These are phyloP conservation scores for Suillus cothurnatus DNA, from an alignment of 768 basidiomycete genomes.

Conservation along the genomic window DNA sequence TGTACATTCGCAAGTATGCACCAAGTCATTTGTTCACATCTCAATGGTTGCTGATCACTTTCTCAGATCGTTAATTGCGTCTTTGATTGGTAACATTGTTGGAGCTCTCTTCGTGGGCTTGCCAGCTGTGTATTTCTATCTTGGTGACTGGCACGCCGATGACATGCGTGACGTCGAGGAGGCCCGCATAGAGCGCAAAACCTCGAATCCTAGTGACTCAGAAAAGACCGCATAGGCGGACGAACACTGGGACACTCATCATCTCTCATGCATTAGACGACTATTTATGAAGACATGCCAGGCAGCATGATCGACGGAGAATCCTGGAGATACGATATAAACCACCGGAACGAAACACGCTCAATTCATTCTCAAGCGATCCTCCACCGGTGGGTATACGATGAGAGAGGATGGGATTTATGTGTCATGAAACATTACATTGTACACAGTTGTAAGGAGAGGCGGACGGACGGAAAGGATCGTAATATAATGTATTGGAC, in stretches of 20 bases:
- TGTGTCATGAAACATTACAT: background rate
- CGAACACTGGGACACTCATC: background rate
- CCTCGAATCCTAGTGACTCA: conserved; percentile 13
- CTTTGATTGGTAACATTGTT: conserved; percentile 67
- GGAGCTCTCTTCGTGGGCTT: conserved; percentile 66
- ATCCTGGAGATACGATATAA: background rate
- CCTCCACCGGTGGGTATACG: no score
- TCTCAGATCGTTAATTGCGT: conserved; percentile 61
- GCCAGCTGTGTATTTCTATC: conserved; percentile 66
- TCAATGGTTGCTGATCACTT: background rate
- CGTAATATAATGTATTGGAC: background rate
- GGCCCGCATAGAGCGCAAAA: conserved; percentile 18
- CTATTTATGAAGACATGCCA: background rate
- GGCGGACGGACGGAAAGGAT: background rate
- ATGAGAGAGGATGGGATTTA: background rate
- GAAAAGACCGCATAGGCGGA: conserved; percentile 5
- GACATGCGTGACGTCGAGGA: conserved; percentile 45
- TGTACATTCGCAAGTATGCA: conserved; percentile 69
- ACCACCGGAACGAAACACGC: background rate
- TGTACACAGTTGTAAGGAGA: background rate
- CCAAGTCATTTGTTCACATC: background rate
- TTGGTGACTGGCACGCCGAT: conserved; percentile 48
- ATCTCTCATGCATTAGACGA: background rate
- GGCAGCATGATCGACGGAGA: background rate
- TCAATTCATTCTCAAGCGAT: background rate